phyloP scores from a whole-genome alignment of 139 green algal genomes.

The Chlorella sp. region DNA sequence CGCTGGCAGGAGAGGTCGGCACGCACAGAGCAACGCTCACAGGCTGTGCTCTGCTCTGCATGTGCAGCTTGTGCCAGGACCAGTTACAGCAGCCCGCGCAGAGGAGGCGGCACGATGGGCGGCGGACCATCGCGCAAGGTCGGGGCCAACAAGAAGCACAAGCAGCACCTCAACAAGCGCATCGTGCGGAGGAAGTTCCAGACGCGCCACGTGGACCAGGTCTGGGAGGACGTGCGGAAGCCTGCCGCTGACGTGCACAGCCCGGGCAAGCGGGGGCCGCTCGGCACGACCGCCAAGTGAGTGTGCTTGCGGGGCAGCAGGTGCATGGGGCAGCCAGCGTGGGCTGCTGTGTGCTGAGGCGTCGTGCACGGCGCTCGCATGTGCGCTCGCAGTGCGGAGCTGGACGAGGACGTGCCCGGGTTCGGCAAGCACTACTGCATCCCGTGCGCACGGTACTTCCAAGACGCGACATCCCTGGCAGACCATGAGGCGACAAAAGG shows the following conservation, averaged over 20 bases:
- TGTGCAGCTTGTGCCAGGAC: no score
- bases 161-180: conserved; percentile 46
- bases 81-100: no score
- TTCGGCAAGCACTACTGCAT: conserved; percentile 63
- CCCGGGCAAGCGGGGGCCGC: conserved; percentile 47
- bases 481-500: conserved; percentile 62
- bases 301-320: neutral
- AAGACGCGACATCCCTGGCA: conserved; percentile 40
- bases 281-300: conserved; percentile 64
- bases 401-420: conserved; percentile 75
- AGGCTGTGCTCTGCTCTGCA: no score
- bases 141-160: conserved; percentile 29
- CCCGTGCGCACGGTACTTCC: conserved; percentile 54
- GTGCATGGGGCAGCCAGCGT: neutral
- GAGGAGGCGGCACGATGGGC: neutral
- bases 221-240: conserved; percentile 79
- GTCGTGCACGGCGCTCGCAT: neutral
- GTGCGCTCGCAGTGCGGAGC: conserved; percentile 37
- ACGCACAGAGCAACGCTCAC: no score
- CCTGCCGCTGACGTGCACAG: conserved; percentile 47
- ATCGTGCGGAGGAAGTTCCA: conserved; percentile 46
- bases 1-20: no score
- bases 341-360: neutral
- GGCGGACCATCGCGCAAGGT: conserved; percentile 26
- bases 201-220: conserved; percentile 67